Base-by-base conservation (phyloP, 441 rosid genomes). In the Brassica hybrid region DNA sequence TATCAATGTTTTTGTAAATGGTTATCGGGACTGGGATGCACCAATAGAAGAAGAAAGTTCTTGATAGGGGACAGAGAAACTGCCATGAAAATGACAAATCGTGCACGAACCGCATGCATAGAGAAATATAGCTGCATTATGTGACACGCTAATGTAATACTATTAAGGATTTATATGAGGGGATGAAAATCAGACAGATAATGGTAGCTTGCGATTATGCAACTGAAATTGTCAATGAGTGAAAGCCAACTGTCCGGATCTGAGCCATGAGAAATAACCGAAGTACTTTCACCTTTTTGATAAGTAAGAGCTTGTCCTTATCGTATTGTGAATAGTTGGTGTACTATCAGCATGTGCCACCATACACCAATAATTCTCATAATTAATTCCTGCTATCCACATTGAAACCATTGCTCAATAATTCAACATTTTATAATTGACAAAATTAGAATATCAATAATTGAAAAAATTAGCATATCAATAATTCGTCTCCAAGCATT, bases 281-380 rank as follows among this genome's bases (percentile, higher is more conserved):
- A 66, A 41, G 23, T 18, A 12, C 23, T 7, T 59, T 72, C 10
- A 48, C 19, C 65, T 59, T 72, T 72, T 50, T 78, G 81, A 73
- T 72, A 73, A 73, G 70, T 52, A 72, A 78, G 58, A 78, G 60
- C 54, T 62, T 79, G 82, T 73, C 75, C 82, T 62, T 63, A 62
- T 79, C 78, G 64, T 38, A 62, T 23, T 67, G 25, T 50, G 23
- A 57, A 71, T 72, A 38, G 66, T 32, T 50, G 32, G 72, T 56
- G 63, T 56, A 3, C 67, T 79, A 19, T 54, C 18, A n/a, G 62
- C 78, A 74, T 74, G 82, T 68, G 81, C 50, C 54, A 18, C 7
- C 7, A 0, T 12, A 23, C 69, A 67, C 65, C 71, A 62, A 54
- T 73, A 61, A 79, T 79, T 68, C 30, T 54, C 61, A n/a, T 73